These are phyloP conservation scores for Kodamaea sp. DNA, from an alignment of 1,139 yeast species.

Conservation along the genomic window DNA sequence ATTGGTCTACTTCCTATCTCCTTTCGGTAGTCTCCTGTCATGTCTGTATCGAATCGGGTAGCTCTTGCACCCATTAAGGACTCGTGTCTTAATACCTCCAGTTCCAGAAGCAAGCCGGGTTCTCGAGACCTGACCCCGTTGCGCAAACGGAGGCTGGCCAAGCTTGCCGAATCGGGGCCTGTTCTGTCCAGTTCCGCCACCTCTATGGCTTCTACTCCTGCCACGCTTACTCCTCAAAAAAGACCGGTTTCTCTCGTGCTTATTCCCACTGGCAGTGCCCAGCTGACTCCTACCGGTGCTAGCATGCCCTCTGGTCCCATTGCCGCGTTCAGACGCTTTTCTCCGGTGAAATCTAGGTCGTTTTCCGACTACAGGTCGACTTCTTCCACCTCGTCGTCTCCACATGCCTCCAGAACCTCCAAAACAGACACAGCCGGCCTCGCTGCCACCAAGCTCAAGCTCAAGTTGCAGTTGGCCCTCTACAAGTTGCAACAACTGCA, in stretches of 20 bases:
- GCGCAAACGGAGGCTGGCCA: constrained; percentile 10
- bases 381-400: constrained; percentile 8
- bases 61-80: constrained; percentile 42
- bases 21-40: too few relatives aligned
- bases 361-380: constrained; percentile 28
- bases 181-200: constrained; percentile 3
- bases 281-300: constrained; percentile 4
- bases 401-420: constrained; percentile 6
- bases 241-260: constrained; percentile 3
- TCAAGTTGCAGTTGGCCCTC: constrained; percentile 75
- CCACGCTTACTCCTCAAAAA: constrained; percentile 7
- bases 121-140: constrained; percentile 14
- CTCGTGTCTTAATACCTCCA: constrained; percentile 27
- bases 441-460: constrained; percentile 65
- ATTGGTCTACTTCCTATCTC: background rate
- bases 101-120: constrained; percentile 13
- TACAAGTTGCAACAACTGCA: constrained; percentile 54
- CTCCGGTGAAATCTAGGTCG: constrained; percentile 21
- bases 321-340: constrained; percentile 5
- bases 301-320: constrained; percentile 3
- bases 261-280: too few relatives aligned
- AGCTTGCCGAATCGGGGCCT: background rate
- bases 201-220: constrained; percentile 5
- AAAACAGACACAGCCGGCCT: constrained; percentile 17
- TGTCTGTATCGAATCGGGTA: constrained; percentile 26